Percentiles rank a stretch among this genome's conserved stretches.
These are phyloP conservation scores for Lipomyces chichibuensis DNA, from an alignment of 805 yeast genomes.

Conservation along the genomic window DNA sequence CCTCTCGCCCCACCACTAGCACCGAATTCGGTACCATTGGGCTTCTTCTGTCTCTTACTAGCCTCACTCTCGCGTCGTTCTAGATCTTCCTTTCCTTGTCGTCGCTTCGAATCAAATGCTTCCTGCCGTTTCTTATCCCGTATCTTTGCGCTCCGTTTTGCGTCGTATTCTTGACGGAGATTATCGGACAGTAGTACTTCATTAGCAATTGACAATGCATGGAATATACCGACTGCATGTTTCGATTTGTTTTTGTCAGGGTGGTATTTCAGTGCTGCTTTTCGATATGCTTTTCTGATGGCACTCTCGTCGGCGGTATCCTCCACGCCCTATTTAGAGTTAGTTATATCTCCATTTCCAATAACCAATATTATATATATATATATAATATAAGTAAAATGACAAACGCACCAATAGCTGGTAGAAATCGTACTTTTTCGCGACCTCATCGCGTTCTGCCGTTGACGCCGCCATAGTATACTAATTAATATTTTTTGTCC, in stretches of 20 bases:
- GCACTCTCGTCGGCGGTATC: constrained; percentile 67
- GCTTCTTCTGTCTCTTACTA: neutral
- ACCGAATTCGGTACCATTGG: neutral
- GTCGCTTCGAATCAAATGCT: constrained; percentile 24
- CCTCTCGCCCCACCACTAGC: constrained; percentile 9
- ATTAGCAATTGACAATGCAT: constrained; percentile 93
- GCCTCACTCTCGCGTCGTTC: constrained; percentile 30
- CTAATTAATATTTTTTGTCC: neutral
- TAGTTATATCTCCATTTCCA: neutral
- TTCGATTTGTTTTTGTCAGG: constrained; percentile 86
- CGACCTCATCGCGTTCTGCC: constrained; percentile 29
- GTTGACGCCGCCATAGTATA: constrained; percentile 15
- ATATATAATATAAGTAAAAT: neutral
- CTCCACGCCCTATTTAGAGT: constrained; percentile 54
- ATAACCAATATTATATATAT: no score
- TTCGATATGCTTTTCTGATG: constrained; percentile 82
- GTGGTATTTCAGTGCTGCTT: constrained; percentile 78
- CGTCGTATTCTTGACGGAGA: constrained; percentile 82
- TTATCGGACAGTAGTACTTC: constrained; percentile 81
- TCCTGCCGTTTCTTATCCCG: constrained; percentile 22
- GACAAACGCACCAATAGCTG: constrained; percentile 24
- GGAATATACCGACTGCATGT: constrained; percentile 83
- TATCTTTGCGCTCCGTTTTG: constrained; percentile 21
- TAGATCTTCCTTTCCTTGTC: constrained; percentile 29
- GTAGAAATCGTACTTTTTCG: constrained; percentile 33